These are phyloP conservation scores for Blastobotrys apis DNA, from an alignment of 1,139 yeast genomes.

Conservation along the genomic window DNA sequence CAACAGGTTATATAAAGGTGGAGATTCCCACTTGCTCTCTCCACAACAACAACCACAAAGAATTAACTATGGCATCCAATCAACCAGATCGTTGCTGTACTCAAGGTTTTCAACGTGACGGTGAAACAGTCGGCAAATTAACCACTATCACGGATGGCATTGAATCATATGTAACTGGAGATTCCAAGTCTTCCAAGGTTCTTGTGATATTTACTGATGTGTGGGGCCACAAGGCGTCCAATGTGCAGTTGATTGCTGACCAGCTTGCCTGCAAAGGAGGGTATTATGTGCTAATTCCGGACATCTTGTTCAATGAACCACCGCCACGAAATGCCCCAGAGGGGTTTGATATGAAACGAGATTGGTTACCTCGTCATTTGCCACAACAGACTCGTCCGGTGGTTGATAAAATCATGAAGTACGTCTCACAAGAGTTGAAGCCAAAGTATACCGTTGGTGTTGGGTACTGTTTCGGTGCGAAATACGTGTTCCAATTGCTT, in stretches of 20 bases:
- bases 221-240: slow-evolving; percentile 55
- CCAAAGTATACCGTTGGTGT: slow-evolving; percentile 56
- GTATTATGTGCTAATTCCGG: slow-evolving; percentile 68
- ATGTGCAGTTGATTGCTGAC: slow-evolving; percentile 64
- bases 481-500: slow-evolving; percentile 54
- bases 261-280: slow-evolving; percentile 57
- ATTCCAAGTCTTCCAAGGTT: slow-evolving; percentile 41
- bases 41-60: too few relatives aligned
- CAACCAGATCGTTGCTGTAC: too few relatives aligned
- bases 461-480: slow-evolving; percentile 88
- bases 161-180: slow-evolving; percentile 56
- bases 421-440: slow-evolving; percentile 42
- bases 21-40: too few relatives aligned
- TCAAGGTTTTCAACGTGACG: too few relatives aligned
- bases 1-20: too few relatives aligned
- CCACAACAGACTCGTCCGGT: slow-evolving; percentile 45
- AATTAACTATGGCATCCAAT: too few relatives aligned
- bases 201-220: slow-evolving; percentile 67
- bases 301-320: slow-evolving; percentile 58
- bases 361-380: slow-evolving; percentile 51
- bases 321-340: slow-evolving; percentile 28
- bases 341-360: too few relatives aligned
- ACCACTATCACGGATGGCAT: too few relatives aligned
- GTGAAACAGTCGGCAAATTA: too few relatives aligned
- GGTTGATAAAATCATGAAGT: slow-evolving; percentile 43